These are phyloP conservation scores for Xylaria scruposa DNA, from an alignment of 495 filamentous ascomycete genomes.

Conservation along the genomic window DNA sequence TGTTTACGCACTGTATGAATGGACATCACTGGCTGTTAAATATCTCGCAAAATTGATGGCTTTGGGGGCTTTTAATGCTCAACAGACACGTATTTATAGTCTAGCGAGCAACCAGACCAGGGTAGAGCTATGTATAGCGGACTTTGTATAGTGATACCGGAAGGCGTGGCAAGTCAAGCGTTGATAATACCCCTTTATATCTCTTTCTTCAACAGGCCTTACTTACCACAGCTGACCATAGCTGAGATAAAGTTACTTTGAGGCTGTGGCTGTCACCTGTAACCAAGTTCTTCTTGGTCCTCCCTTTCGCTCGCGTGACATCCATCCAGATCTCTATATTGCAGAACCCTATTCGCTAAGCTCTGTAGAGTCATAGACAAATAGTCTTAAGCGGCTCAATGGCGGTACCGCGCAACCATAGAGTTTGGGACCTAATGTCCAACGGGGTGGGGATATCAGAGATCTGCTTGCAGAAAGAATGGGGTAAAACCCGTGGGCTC, in stretches of 20 bases:
- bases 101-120: not conserved
- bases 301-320: not conserved
- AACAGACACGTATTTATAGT: not conserved
- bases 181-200: not conserved
- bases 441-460: not conserved
- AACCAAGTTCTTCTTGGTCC: not conserved
- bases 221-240: not conserved
- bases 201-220: not conserved
- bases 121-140: not conserved
- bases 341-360: not conserved
- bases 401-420: not conserved
- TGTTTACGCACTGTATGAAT: not conserved
- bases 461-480: conserved; percentile 11
- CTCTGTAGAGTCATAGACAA: not conserved
- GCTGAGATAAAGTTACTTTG: not conserved
- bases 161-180: not conserved
- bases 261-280: not conserved
- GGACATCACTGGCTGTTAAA: not conserved
- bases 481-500: not conserved
- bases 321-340: not conserved
- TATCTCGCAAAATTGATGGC: not conserved
- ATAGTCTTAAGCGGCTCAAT: not conserved
- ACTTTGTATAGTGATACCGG: not conserved
- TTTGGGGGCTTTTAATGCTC: not conserved
- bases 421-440: not conserved